Conservation (phyloP, 1,284 basidiomycete species). For the Macrocystidia cucumis region DNA sequence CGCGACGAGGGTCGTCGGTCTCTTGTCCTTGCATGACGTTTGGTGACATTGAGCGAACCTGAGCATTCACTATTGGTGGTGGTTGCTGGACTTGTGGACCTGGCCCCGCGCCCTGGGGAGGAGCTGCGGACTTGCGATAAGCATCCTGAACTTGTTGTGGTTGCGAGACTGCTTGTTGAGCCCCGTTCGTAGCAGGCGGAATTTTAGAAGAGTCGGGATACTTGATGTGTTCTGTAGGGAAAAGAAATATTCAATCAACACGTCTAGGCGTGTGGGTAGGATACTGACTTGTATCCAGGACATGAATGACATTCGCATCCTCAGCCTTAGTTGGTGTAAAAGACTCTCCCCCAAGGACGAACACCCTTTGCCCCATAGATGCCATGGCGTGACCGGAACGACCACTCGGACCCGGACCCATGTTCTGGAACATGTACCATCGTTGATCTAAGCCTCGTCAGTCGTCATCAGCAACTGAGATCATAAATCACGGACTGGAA, state of each 20-base stretch:
- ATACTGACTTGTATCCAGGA: constrained; percentile 85
- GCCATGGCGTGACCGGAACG: constrained; percentile 96
- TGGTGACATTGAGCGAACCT: constrained; percentile 50
- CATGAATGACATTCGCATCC: constrained; percentile 79
- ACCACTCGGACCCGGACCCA: constrained; percentile 91
- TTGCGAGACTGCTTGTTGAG: constrained; percentile 14
- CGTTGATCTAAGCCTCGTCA: constrained; percentile 42
- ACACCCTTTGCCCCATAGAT: constrained; percentile 80
- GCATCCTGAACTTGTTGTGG: constrained; percentile 21
- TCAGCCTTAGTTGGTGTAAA: constrained; percentile 70
- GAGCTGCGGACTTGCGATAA: constrained; percentile 26
- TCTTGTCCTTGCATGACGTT: constrained; percentile 31
- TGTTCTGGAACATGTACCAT: constrained; percentile 99
- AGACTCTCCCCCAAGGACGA: constrained; percentile 93
- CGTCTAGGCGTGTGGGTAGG: constrained; percentile 8
- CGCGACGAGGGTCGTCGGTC: constrained; percentile 50
- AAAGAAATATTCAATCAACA: constrained; percentile 6
- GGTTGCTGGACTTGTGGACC: constrained; percentile 13
- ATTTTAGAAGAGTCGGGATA: constrained; percentile 71
- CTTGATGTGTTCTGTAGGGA: constrained; percentile 77
- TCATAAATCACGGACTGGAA: constrained; percentile 57
- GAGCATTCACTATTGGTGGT: constrained; percentile 11
- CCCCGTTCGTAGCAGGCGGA: constrained; percentile 22
- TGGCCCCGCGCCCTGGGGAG: too few species aligned
- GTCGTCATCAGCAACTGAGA: constrained; percentile 1